Conservation (phyloP, 345 rosid genomes). For the Citropsis articulata region DNA sequence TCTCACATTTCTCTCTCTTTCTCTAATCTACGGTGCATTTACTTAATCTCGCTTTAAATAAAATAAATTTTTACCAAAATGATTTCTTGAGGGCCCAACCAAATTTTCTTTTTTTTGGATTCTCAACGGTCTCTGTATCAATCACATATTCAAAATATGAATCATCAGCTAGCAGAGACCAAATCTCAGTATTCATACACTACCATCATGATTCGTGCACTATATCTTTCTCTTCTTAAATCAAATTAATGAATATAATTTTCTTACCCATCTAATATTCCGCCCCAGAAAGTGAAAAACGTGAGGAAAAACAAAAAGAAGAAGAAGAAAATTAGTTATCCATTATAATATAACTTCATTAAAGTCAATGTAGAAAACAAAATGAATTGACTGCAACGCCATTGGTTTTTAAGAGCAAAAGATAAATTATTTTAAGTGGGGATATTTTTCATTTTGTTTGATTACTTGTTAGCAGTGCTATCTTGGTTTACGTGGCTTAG, state of each 20-base stretch:
- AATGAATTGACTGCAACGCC: neutral
- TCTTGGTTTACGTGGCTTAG: neutral
- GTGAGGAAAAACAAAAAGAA: neutral
- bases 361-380: neutral
- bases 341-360: neutral
- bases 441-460: neutral
- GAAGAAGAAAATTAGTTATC: neutral
- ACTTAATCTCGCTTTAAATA: conserved; percentile 27
- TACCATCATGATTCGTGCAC: conserved; percentile 11
- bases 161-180: conserved; percentile 23
- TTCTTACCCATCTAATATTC: conserved; percentile 35
- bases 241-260: conserved; percentile 18
- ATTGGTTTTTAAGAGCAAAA: neutral
- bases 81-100: conserved; percentile 41
- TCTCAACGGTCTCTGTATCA: conserved; percentile 25
- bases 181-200: conserved; percentile 27
- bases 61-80: conserved; percentile 21
- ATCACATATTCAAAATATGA: conserved; percentile 25
- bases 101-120: neutral
- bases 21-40: conserved; percentile 6
- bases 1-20: conserved; percentile 27
- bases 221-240: conserved; percentile 5
- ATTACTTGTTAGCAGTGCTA: neutral
- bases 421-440: conserved; percentile 11
- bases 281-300: conserved; percentile 31